Conservation (phyloP, 164 flowering plant species). For the Kalanchoe fedtschenkoi region DNA sequence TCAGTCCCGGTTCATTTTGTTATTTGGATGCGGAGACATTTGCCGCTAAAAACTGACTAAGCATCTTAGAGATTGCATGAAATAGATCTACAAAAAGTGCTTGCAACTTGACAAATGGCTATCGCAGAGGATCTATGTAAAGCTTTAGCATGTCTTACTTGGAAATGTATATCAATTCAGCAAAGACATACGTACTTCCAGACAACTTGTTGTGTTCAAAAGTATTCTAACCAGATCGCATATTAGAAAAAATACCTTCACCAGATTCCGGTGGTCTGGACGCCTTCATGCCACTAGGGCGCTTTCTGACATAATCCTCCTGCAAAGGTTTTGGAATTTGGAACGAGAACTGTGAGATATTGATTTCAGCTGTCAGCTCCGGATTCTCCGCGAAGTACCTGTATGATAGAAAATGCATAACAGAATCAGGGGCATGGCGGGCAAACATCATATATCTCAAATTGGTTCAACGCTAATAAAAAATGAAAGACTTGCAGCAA, state of each 20-base stretch:
- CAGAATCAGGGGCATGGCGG: neutral
- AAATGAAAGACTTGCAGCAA: neutral
- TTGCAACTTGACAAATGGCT: too few relatives aligned
- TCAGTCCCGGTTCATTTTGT: too few relatives aligned
- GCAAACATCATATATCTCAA: neutral
- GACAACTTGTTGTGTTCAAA: too few relatives aligned
- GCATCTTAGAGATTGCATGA: too few relatives aligned
- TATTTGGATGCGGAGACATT: neutral
- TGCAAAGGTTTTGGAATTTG: constrained; percentile 2
- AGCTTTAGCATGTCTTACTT: too few relatives aligned
- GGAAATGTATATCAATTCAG: too few relatives aligned
- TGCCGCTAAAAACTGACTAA: too few relatives aligned
- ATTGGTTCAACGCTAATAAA: neutral
- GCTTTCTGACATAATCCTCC: constrained; percentile 1
- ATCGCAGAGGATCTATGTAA: neutral
- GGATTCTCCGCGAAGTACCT: constrained; percentile 5
- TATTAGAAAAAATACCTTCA: too few relatives aligned
- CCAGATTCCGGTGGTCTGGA: too few relatives aligned
- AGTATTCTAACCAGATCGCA: too few relatives aligned
- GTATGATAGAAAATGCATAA: neutral
- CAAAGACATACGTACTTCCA: too few relatives aligned
- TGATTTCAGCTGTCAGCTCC: constrained; percentile 1
- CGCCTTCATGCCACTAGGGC: neutral
- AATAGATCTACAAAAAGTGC: too few relatives aligned
- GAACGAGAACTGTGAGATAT: constrained; percentile 1